These are phyloP conservation scores for Phytophthora lateralis DNA, from an alignment of 352 stramenopile genomes.

Conservation along the genomic window DNA sequence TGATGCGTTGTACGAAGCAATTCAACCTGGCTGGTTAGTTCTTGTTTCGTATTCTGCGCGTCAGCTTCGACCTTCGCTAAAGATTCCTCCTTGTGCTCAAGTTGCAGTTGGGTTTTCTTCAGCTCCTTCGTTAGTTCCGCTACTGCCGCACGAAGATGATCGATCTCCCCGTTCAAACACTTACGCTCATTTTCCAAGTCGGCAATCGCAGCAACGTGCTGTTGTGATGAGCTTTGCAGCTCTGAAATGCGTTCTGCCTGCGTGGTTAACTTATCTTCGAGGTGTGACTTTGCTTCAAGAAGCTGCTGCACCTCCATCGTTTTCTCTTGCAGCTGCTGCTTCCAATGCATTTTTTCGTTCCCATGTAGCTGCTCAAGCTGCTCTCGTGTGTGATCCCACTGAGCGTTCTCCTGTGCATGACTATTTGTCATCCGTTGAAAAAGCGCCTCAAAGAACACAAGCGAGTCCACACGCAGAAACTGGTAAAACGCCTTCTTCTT, in stretches of 20 bases:
- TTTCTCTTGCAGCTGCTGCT: slow-evolving; percentile 53
- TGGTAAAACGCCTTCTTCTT: slow-evolving; percentile 75
- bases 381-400: slow-evolving; percentile 36
- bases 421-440: slow-evolving; percentile 44
- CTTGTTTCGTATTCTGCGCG: slow-evolving; percentile 37
- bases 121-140: slow-evolving; percentile 49
- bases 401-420: slow-evolving; percentile 24
- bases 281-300: slow-evolving; percentile 47
- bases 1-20: slow-evolving; percentile 41
- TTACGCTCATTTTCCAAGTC: slow-evolving; percentile 46
- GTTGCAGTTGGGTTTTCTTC: slow-evolving; percentile 54
- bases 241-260: slow-evolving; percentile 47
- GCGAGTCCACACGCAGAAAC: slow-evolving; percentile 61
- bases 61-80: slow-evolving; percentile 42
- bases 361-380: slow-evolving; percentile 47
- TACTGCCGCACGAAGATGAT: slow-evolving; percentile 34
- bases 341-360: slow-evolving; percentile 46
- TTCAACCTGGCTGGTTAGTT: slow-evolving; percentile 47
- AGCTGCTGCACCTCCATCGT: slow-evolving; percentile 51
- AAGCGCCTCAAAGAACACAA: slow-evolving; percentile 58
- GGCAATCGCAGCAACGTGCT: slow-evolving; percentile 40
- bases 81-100: slow-evolving; percentile 53
- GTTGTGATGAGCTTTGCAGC: slow-evolving; percentile 39
- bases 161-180: slow-evolving; percentile 30
- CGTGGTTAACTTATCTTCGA: slow-evolving; percentile 61